Base-by-base conservation (phyloP, 129 eudicot species). In the Tagetes erecta region DNA sequence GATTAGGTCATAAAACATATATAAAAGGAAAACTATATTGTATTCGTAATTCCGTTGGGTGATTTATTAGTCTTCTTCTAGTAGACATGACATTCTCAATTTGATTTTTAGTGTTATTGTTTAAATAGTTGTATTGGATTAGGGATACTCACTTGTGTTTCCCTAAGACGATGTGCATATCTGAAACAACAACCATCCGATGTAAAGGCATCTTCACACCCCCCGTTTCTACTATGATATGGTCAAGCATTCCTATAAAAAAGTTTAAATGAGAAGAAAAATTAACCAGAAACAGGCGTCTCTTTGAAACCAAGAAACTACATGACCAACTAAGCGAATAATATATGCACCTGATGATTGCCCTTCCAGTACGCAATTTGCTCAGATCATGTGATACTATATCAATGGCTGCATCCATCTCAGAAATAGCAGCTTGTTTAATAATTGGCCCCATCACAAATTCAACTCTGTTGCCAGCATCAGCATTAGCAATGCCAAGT, bases 301-400 rank as follows among this genome's bases (percentile, higher is more conserved):
- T 31, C 31, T 60, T 11, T 68, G 12, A 10, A 57, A 55, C 27
- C 27, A 55, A 73, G 30, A 13, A 45, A 36, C 49, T 35, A 50
- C 46, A 78, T 27, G 20, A 64, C 37, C 64, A 75, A 70, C 3
- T 40, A 64, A 67, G 67, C 5, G 0, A 49, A 9, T 27, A 53
- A 62, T 46, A 64, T 81, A 68, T 3, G 49, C 52, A 93, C 98
- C 98, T 65, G 92, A 14, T 1, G 98, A 90, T 20, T 34, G 98
- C 98, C 72, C 98, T 90, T 76, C 97, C 98, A 0, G 98, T 93
- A 45, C 96, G 90, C 72, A 93, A 65, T 81, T 93, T 93, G 59
- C 79, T 67, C 39, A 93, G 82, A 39, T 93, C 98, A 64, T 86
- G 81, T 0, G 97, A 79, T 45, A 93, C 76, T 8, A 97, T 87